Evolutionary conservation across 768 basidiomycete species (phyloP), one percentile per base, ranked within the genome.

Genomic region (Trametes punicea): DNA sequence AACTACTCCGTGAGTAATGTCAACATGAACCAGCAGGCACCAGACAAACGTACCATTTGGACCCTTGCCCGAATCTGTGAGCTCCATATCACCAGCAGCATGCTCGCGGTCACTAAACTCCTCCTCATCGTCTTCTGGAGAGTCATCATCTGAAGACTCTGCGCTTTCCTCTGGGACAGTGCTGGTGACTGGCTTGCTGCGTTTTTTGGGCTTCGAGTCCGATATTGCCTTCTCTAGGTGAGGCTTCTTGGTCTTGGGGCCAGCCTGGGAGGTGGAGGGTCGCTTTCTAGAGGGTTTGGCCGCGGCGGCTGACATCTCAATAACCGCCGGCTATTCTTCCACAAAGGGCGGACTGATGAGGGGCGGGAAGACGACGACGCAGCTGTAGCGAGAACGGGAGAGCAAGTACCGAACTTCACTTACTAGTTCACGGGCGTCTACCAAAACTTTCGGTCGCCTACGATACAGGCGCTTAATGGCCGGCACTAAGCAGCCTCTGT

Each of bases 171-270:
- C 75, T 18, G 63, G 48, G 38, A 67, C 50, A 2, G 70, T 66
- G 27, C 60, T 70, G 34, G 85, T 87, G 2, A 88, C 77, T 13
- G 85, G 85, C 36, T 71, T 73, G 62, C 80, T 82, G n/a, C 87
- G 79, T 69, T 81, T 83, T 69, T 79, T 80, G 55, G 74, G 70
- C 49, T 69, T 64, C 40, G 59, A 45, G 62, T 76, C 73, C 47
- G 67, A 56, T 57, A 73, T 72, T 31, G 77, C 56, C 58, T 74
- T 73, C 34, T 77, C 78, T 5, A 77, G 56, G 58, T 79, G 80
- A 1, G 68, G 65, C 67, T 83, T 86, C 72, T 88, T 87, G 21
- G 71, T 23, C 40, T 64, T 75, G 4, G 78, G 76, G 8, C 80
- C 80, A 31, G 69, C 69, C 61, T 81, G 80, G 2, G 76, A 70